Conservation (phyloP, 108 stramenopile genomes). For the Cyclotella cryptica region DNA sequence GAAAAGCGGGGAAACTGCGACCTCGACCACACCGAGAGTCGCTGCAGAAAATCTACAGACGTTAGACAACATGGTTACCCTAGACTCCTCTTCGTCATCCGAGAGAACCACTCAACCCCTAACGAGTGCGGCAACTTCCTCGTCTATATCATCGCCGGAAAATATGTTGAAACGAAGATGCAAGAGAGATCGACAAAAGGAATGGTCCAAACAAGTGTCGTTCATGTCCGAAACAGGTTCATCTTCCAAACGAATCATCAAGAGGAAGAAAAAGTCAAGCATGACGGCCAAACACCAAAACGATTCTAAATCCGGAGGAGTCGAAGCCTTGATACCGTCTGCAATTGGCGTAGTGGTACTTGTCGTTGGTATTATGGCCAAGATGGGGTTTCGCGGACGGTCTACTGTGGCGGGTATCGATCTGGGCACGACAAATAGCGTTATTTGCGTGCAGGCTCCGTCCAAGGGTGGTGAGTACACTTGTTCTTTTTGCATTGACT, state of each 20-base stretch:
- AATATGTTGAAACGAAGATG: slow-evolving; percentile 12
- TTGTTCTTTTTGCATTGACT: neutral
- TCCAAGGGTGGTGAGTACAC: slow-evolving; percentile 56
- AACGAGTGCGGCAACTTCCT: neutral
- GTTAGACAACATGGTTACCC: neutral
- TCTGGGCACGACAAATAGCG: slow-evolving; percentile 89
- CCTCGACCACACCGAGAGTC: neutral
- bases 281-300: slow-evolving; percentile 53
- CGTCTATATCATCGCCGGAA: neutral
- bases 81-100: neutral
- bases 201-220: slow-evolving; percentile 24
- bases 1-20: neutral
- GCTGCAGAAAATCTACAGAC: neutral
- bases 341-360: slow-evolving; percentile 72
- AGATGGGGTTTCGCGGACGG: slow-evolving; percentile 86
- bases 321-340: slow-evolving; percentile 82
- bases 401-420: slow-evolving; percentile 87
- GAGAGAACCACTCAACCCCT: neutral
- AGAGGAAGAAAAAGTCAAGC: slow-evolving; percentile 53
- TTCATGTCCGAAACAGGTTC: neutral
- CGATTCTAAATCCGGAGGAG: slow-evolving; percentile 67
- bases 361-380: slow-evolving; percentile 74
- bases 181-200: slow-evolving; percentile 32
- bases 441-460: slow-evolving; percentile 83
- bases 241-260: slow-evolving; percentile 29